Base-by-base conservation (phyloP, 2,329 filamentous ascomycete species). In the Coniella lustricola region DNA sequence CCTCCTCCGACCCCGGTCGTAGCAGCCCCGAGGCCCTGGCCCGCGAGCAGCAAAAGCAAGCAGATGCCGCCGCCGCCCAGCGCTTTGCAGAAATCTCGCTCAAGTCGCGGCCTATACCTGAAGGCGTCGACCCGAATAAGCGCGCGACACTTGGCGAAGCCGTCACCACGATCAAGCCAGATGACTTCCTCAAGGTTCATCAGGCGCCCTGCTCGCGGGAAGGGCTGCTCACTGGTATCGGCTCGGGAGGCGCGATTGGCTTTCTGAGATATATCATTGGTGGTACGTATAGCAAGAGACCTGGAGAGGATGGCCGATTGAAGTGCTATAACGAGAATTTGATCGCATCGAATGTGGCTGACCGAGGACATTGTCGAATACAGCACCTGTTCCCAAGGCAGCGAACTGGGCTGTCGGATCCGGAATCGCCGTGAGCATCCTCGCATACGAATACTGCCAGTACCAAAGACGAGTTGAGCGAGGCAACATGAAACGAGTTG, bases 391-490 rank as follows among this genome's bases (percentile, higher is more conserved):
- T 52, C 77, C 76, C 48, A 80, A 77, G 59, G 81, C 87, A 1
- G 83, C 85, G 32, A 94, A 94, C 60, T 95, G 87, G 86, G 90
- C 89, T 0, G 89, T 93, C 5, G 87, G 82, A 7, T 75, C 81
- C 32, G 95, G 93, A 64, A 73, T 84, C 20, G 62, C 85, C 17
- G 78, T 77, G 7, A 83, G 85, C n/a, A 72, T 85, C 40, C 75
- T 76, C 25, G 84, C 84, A 44, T 93, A 90, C 67, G 88, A 96
- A 67, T 89, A 85, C 60, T 97, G 91, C 68, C 82, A 90, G 60
- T 83, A 82, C 56, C 77, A 79, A 53, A 76, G 90, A 51, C 74
- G 79, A 41, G 75, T 84, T 52, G 91, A 97, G 67, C 79, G 84
- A 58, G 80, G 83, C 53, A 85, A 88, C 54, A 91, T 98, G 82